Base-by-base conservation (phyloP, 768 basidiomycete species). In the Macrolepiota fuliginosa region DNA sequence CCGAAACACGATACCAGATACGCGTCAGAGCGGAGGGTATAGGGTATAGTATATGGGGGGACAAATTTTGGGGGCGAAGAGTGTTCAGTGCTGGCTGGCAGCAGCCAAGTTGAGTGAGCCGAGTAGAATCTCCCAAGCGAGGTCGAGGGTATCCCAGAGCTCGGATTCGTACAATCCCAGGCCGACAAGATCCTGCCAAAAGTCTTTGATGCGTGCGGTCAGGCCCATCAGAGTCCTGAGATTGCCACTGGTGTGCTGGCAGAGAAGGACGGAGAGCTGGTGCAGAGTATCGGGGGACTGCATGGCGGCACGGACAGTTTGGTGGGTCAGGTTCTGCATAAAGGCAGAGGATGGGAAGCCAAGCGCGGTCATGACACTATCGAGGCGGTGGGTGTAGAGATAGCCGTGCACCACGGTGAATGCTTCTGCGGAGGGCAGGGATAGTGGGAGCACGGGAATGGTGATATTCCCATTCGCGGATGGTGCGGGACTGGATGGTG, bases 101-200 rank as follows among this genome's bases (percentile, higher is more conserved):
- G 78, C 78, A 37, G 80, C 81, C 53, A 82, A 68, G 67, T 81
- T 82, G 64, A 85, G 75, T 0, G 83, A 82, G 39, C 81, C 81
- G 47, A 84, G 78, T 47, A 91, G 80, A 67, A 92, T 81, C 68
- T 90, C 88, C 89, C 91, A 94, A 22, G 90, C 89, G 64, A 88
- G 81, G 66, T 92, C 88, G 65, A 94, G 76, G 35, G 84, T 84
- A 57, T 86, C 84, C 92, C 92, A 94, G 39, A 94, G 76, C 58
- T 87, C 85, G 39, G 83, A 79, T 66, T 92, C 89, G 65, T 82
- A 81, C 6, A 94, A 70, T 22, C 92, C 92, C 40, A 94, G 84
- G 11, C 85, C 83, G 54, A 86, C 87, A 68, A 86, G 84, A 69
- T 92, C 90, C 65, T 87, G 85, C 91, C 91, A 94, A 22, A 93